Base-by-base conservation (phyloP, 1,284 basidiomycete genomes). In the Fomitiporia mediterranea region DNA sequence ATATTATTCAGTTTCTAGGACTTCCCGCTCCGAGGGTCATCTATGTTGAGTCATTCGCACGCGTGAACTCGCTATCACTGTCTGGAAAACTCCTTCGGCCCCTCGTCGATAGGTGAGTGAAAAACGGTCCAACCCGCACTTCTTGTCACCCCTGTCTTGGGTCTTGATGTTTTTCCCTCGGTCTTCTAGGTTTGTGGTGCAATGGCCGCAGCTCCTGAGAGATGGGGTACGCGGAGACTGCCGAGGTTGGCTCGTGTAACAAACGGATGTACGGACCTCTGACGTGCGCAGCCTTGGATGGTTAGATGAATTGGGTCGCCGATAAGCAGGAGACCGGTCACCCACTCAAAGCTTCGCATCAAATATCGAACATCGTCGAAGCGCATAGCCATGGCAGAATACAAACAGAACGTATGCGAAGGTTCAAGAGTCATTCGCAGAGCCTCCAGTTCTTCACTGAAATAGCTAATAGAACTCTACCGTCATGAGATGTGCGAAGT, bases 11-110 rank as follows among this genome's bases (percentile, higher is more conserved):
- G 93, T 75, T 96, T 57, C 65, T 96, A 27, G 89, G 87, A 6
- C 68, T 94, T 9, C 73, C 76, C 15, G 80, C 86, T 2, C 91
- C 96, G 1, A 77, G 74, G 43, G 69, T 94, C 27, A 81, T 99
- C 55, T 99, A 98, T 69, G 77, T 98, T 42, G 97, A 99, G 70
- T 95, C 94, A 0, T 97, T 97, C 67, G 94, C 97, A 4, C 84
- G 97, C 13, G 94, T 98, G 4, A 77, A 74, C 28, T 79, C 80
- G 0, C 76, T 98, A 17, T 96, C 92, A 11, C 75, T 98, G 15
- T 93, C 94, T 21, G 96, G 86, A 25, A 91, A 82, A 64, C 72
- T 99, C 42, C 75, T 98, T 19, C 78, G 83, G 34, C 82, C 81
- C 7, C 73, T 96, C 39, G 94, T 93, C 5, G 94, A 98, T 70